Percentiles rank a stretch among this genome's conserved stretches.
phyloP scores from a whole-genome alignment of 495 filamentous ascomycete genomes.

The Choiromyces venosus region DNA sequence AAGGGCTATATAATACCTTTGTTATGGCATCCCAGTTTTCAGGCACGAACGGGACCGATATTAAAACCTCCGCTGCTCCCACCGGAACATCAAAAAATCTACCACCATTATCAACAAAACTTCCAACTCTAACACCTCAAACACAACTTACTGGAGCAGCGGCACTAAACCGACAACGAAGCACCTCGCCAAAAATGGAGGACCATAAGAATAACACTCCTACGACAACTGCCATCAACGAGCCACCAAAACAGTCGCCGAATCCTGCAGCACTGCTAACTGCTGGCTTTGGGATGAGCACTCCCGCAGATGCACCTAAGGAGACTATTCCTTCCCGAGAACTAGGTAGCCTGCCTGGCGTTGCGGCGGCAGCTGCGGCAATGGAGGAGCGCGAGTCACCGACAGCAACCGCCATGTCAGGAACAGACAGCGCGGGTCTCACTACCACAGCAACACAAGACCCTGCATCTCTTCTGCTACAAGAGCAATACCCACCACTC shows the following conservation, averaged over 20 bases:
- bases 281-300: conserved; percentile 26
- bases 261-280: conserved; percentile 33
- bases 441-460: conserved; percentile 25
- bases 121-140: conserved; percentile 31
- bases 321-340: conserved; percentile 27
- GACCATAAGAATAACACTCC: conserved; percentile 14
- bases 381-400: conserved; percentile 26
- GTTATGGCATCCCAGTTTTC: conserved; percentile 34
- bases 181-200: conserved; percentile 24
- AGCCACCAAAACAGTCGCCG: conserved; percentile 27
- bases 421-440: conserved; percentile 24
- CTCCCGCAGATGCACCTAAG: conserved; percentile 23
- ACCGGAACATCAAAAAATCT: conserved; percentile 24
- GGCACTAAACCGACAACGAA: conserved; percentile 23
- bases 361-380: conserved; percentile 39
- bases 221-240: not conserved
- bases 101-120: conserved; percentile 29
- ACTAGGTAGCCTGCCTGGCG: conserved; percentile 30
- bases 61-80: conserved; percentile 27
- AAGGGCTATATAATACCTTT: conserved; percentile 13
- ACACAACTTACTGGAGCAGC: conserved; percentile 34
- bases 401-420: not conserved
- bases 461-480: conserved; percentile 23
- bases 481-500: conserved; percentile 29
- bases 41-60: conserved; percentile 33